Conservation (phyloP, 2,329 filamentous ascomycete species). For the Fusarium sororula region DNA sequence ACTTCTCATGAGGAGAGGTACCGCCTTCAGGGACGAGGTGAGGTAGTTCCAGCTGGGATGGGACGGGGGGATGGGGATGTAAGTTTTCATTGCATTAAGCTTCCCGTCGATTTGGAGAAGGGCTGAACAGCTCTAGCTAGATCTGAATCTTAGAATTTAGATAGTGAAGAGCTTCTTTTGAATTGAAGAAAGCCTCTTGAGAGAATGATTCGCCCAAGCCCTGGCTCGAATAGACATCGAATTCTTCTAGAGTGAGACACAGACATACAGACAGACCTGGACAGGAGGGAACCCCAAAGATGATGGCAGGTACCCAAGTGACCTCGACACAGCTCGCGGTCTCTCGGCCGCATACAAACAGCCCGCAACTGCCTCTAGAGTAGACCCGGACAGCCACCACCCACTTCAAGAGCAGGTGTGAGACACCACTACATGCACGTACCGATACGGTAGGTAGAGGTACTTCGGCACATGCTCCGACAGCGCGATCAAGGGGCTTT, state of each 20-base stretch:
- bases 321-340: background rate
- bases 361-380: conserved; percentile 1
- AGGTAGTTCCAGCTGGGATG: conserved; percentile 5
- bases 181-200: background rate
- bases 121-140: background rate
- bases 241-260: conserved; percentile 4
- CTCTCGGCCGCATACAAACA: conserved; percentile 4
- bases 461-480: conserved; percentile 1
- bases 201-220: background rate
- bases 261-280: background rate
- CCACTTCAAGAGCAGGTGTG: conserved; percentile 1
- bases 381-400: conserved; percentile 2
- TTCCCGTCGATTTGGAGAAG: conserved; percentile 5
- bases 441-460: background rate
- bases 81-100: conserved; percentile 6
- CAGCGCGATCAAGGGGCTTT: background rate
- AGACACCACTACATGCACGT: background rate
- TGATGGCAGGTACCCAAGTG: background rate
- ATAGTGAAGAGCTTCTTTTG: conserved; percentile 7
- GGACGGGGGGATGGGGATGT: background rate
- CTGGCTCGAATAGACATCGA: background rate
- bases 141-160: background rate
- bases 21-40: conserved; percentile 2
- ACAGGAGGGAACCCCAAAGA: background rate
- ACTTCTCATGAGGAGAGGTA: background rate